A percentile compares a stretch with the other conserved stretches of the same genome.
Conservation (phyloP, 306 rosid species). For the Astragalus glycyphyllos region DNA sequence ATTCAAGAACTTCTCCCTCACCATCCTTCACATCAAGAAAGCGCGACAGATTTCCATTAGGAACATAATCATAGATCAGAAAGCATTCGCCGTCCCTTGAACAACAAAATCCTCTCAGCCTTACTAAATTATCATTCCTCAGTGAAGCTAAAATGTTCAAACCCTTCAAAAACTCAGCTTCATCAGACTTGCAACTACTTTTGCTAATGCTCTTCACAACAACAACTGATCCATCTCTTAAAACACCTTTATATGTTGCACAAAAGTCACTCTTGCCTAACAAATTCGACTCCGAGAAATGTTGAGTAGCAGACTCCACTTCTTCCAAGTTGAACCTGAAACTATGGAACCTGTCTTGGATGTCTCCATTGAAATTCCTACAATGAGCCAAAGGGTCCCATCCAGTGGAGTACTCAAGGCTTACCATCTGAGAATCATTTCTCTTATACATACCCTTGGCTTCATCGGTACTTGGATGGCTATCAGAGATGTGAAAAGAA, state of each 20-base stretch:
- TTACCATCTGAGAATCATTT: conserved; percentile 81
- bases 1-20: conserved; percentile 73
- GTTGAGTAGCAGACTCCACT: conserved; percentile 87
- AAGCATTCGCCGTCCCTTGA: conserved; percentile 90
- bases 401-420: conserved; percentile 82
- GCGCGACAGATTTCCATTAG: conserved; percentile 67
- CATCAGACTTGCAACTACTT: conserved; percentile 87
- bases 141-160: conserved; percentile 67
- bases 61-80: conserved; percentile 75
- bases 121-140: conserved; percentile 82
- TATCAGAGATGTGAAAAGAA: conserved; percentile 52
- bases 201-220: conserved; percentile 80
- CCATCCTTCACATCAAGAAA: conserved; percentile 76
- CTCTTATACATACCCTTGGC: conserved; percentile 53
- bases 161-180: conserved; percentile 84
- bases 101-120: conserved; percentile 85
- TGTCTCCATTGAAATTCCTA: conserved; percentile 50
- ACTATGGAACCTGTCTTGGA: conserved; percentile 60
- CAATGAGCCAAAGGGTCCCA: conserved; percentile 76
- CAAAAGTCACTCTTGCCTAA: conserved; percentile 83
- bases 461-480: conserved; percentile 56
- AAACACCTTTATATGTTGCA: conserved; percentile 77
- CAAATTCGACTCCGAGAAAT: conserved; percentile 75
- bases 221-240: conserved; percentile 84
- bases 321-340: conserved; percentile 87